A percentile compares a stretch with the other conserved stretches of the same genome.
Evolutionary conservation across 441 rosid species (phyloP).

Genomic region (Sinapis alba): DNA sequence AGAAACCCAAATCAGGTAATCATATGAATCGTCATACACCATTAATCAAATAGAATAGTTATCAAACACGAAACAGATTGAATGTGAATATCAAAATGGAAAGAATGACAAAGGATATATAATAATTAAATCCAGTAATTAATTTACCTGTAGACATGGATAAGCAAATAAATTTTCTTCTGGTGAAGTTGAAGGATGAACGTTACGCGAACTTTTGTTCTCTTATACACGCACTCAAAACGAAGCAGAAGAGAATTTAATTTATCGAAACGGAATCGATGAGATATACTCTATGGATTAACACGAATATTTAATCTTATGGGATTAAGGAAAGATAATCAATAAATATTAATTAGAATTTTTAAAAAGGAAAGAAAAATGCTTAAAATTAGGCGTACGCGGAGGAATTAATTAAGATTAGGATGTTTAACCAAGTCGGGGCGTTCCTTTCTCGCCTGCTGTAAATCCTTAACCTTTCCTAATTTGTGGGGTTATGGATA

Average conservation of each 20-base stretch:
- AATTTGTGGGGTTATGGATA: conserved; percentile 31
- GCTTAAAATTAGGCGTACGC: conserved; percentile 36
- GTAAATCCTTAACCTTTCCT: conserved; percentile 32
- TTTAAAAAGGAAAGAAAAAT: conserved; percentile 7
- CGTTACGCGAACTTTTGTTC: conserved; percentile 41
- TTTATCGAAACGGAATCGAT: conserved; percentile 37
- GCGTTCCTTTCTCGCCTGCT: conserved; percentile 32
- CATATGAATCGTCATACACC: conserved; percentile 4
- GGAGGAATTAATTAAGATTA: conserved; percentile 11
- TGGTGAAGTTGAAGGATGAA: conserved; percentile 26
- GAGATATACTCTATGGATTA: conserved; percentile 17
- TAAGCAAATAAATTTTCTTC: conserved; percentile 16
- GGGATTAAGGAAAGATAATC: conserved; percentile 31
- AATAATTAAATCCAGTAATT: neutral
- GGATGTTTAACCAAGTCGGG: conserved; percentile 42
- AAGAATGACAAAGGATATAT: neutral
- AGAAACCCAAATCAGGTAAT: conserved; percentile 21
- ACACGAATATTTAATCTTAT: neutral
- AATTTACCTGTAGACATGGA: conserved; percentile 31
- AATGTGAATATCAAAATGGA: neutral
- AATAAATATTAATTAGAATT: conserved; percentile 3
- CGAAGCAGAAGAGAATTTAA: conserved; percentile 39
- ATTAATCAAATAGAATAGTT: neutral
- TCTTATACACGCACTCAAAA: conserved; percentile 33
- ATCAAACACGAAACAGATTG: conserved; percentile 22